Evolutionary conservation across 1,284 basidiomycete species (phyloP), one percentile per base, ranked within the genome.

Genomic region (Naganishia sp.): DNA sequence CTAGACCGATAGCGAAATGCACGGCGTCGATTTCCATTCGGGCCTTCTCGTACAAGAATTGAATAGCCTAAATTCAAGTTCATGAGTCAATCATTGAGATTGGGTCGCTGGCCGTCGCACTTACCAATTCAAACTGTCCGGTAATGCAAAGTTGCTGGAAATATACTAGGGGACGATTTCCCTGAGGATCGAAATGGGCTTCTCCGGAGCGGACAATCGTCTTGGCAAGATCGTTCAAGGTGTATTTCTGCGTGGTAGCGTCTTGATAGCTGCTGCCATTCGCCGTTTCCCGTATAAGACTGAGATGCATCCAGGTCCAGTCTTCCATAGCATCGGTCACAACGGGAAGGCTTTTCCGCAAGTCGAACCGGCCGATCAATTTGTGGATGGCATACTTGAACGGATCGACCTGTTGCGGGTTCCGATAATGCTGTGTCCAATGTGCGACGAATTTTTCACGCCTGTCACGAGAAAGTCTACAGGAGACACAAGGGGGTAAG

Each of bases 251-350:
- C 53, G 76, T 73, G 15, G 77, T 76, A 6, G 75, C 86, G 67
- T 88, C 87, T 69, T 88, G 88, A 43, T 88, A 87, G 71, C 90
- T 90, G 70, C 89, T 88, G 35, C 60, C 66, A 17, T 64, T 71
- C 13, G 68, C 69, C 57, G 74, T 74, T 71, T 85, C 84, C 51
- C 82, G 74, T 15, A 83, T 80, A 39, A 98, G 89, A 18, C 87
- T 85, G 21, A 99, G 85, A 81, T 99, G 95, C 82, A 96, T 87
- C 95, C 95, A 99, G 43, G 98, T 83, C 95, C 96, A 99, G 79
- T 98, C 95, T 76, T 98, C 95, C 4, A 92, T 95, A 7, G 92
- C 95, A 18, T 86, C 85, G 0, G 93, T 96, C 6, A 98, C 91
- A 55, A 89, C 86, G 10, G 87, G 85, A 1, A 94, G 88, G 71